Conservation (phyloP, 371 early-diverging fungal species). For the Mucor sp. region DNA sequence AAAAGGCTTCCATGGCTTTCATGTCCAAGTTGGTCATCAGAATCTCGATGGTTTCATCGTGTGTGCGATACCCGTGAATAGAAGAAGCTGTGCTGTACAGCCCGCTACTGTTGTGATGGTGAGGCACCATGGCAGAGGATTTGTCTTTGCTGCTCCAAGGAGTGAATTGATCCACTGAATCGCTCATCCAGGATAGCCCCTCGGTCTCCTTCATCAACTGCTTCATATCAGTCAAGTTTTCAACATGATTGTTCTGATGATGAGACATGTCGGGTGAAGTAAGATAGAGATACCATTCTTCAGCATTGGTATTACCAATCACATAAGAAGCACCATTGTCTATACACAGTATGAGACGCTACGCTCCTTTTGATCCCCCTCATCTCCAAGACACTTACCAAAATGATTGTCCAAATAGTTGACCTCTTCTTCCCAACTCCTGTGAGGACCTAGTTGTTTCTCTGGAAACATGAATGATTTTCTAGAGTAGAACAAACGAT, state of each 20-base stretch:
- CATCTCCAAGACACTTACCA: slow-evolving; percentile 30
- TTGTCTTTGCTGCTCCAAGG: slow-evolving; percentile 10
- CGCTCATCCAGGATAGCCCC: slow-evolving; percentile 24
- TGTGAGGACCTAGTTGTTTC: slow-evolving; percentile 83
- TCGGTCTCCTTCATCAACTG: slow-evolving; percentile 31
- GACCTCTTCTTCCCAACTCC: slow-evolving; percentile 88
- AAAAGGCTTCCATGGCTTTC: slow-evolving; percentile 71
- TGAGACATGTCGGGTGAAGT: slow-evolving; percentile 55
- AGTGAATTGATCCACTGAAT: not conserved
- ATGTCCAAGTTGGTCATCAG: slow-evolving; percentile 91
- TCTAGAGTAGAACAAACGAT: slow-evolving; percentile 89
- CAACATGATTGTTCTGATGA: slow-evolving; percentile 13
- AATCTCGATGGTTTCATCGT: slow-evolving; percentile 94
- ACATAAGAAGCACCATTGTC: slow-evolving; percentile 81
- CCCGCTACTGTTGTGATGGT: not conserved
- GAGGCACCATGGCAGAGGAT: not conserved
- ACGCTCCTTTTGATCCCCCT: not conserved
- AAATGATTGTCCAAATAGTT: slow-evolving; percentile 65
- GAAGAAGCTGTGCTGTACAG: slow-evolving; percentile 16
- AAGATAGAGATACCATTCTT: slow-evolving; percentile 93
- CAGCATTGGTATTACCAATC: slow-evolving; percentile 88
- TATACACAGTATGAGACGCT: slow-evolving; percentile 7
- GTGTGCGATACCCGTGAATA: slow-evolving; percentile 27
- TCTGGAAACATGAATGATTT: slow-evolving; percentile 95
- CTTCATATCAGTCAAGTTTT: slow-evolving; percentile 20